Base-by-base conservation (phyloP, 768 basidiomycete genomes). In the Panaeolus cyanescens region DNA sequence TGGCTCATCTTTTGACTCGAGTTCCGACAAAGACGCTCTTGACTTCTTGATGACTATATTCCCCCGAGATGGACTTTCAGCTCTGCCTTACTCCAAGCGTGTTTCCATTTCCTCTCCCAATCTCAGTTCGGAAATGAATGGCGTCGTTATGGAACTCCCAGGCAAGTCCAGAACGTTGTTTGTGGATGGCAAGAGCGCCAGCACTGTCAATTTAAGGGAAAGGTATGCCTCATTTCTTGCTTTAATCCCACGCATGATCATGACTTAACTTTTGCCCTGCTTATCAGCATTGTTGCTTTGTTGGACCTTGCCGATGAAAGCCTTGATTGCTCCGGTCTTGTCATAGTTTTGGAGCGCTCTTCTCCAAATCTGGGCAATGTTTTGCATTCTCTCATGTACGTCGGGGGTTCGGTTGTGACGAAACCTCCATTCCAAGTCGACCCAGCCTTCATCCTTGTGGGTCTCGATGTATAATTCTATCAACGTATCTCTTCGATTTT, bases 301-400 rank as follows among this genome's bases (percentile, higher is more conserved):
- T 80, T 96, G 68, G 94, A 96, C 70, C 81, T 95, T 32, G 93
- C 94, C 58, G 92, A 93, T 73, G 94, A 95, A 74, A 87, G 83
- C 59, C 80, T 96, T 40, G 82, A 82, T 67, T 94, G 93, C 74
- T 83, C 84, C 39, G 87, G 89, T 17, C 82, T 96, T 40, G 83
- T 95, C 62, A 93, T 96, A 65, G 89, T 83, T 34, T 79, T 96
- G 59, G 91, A 93, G 73, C 85, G 89, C 66, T 81, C 87, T 0
- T 90, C 87, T 39, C 83, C 86, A 17, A 84, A 83, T 58, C 81
- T 95, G 58, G 84, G 89, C 66, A 85, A 87, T 68, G 79, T 95
- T 59, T 79, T 96, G 34, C 95, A 96, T 70, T 90, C 94, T 55
- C 82, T 96, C 64, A 92, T 96, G 91, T 96, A 96, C 75, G 91